A percentile compares a stretch with the other conserved stretches of the same genome.
phyloP scores from a whole-genome alignment of 1,284 basidiomycete genomes.

The Ustilago lituana region DNA sequence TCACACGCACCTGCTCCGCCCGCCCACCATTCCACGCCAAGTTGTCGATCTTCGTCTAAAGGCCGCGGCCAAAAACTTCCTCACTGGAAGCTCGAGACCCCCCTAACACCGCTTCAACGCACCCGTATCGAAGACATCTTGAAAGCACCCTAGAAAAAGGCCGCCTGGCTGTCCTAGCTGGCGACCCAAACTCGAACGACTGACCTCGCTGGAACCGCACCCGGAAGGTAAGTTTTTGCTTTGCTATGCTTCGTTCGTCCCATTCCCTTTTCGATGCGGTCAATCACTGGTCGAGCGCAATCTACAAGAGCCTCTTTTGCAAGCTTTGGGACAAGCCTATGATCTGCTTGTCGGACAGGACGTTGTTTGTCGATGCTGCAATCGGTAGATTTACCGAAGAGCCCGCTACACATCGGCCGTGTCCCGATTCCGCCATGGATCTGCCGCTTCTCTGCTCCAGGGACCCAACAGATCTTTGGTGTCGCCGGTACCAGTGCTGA shows the following conservation, averaged over 20 bases:
- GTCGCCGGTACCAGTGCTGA: no score
- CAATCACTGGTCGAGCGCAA: no score
- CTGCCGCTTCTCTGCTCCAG: no score
- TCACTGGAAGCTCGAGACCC: conserved; percentile 49
- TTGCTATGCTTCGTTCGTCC: no score
- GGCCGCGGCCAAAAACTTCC: conserved; percentile 55
- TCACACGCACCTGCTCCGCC: conserved; percentile 33
- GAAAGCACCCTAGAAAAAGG: conserved; percentile 29
- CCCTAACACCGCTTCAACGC: conserved; percentile 42
- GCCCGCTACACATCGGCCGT: no score
- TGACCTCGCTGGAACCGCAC: conserved; percentile 10
- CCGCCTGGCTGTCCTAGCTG: conserved; percentile 52
- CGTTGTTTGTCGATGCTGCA: neutral
- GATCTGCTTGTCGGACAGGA: neutral
- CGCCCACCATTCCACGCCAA: conserved; percentile 53
- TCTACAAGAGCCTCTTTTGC: neutral
- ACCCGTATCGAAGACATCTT: conserved; percentile 45
- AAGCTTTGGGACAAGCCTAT: neutral
- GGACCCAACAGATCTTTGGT: no score
- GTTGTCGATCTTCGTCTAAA: conserved; percentile 51
- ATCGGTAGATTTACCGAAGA: conserved; percentile 4
- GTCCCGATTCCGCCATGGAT: no score
- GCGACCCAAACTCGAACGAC: conserved; percentile 50
- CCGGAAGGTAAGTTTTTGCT: conserved; percentile 18
- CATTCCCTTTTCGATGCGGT: neutral